phyloP scores from a whole-genome alignment of 352 stramenopile species.

The Nothophytophthora sp. region DNA sequence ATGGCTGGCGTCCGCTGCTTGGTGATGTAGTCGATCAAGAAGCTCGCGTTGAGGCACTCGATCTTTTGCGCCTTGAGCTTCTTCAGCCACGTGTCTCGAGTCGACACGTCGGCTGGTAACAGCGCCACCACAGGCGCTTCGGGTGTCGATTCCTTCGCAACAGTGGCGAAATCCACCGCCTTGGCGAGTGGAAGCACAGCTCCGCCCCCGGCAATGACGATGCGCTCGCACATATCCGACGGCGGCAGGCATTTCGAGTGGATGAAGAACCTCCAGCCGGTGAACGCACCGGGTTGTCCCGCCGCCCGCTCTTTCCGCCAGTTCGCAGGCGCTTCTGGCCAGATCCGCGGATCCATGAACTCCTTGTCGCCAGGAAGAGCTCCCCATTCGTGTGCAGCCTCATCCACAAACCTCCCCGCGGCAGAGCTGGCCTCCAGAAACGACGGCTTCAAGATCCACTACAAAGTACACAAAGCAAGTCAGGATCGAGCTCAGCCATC shows the following conservation, averaged over 20 bases:
- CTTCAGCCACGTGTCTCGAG: slow-evolving; percentile 72
- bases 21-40: slow-evolving; percentile 87
- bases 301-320: slow-evolving; percentile 63
- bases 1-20: slow-evolving; percentile 72
- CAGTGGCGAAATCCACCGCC: slow-evolving; percentile 41
- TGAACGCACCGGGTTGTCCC: slow-evolving; percentile 57
- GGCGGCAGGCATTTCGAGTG: slow-evolving; percentile 75
- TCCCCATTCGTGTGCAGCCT: slow-evolving; percentile 77
- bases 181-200: slow-evolving; percentile 63
- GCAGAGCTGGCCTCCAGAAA: slow-evolving; percentile 69
- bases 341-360: slow-evolving; percentile 78
- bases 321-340: slow-evolving; percentile 52
- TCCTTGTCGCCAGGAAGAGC: slow-evolving; percentile 47
- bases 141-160: slow-evolving; percentile 34
- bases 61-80: slow-evolving; percentile 67
- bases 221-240: slow-evolving; percentile 79
- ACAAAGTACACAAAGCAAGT: slow-evolving; percentile 6
- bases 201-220: slow-evolving; percentile 61
- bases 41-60: slow-evolving; percentile 73
- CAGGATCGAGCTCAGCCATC: not conserved
- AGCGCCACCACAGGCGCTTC: slow-evolving; percentile 61
- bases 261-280: slow-evolving; percentile 73
- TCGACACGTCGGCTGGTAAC: slow-evolving; percentile 49
- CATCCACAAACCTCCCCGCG: slow-evolving; percentile 72
- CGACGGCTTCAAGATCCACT: slow-evolving; percentile 90